Base-by-base conservation (phyloP, 164 flowering plant species). In the Pachysandra terminalis region DNA sequence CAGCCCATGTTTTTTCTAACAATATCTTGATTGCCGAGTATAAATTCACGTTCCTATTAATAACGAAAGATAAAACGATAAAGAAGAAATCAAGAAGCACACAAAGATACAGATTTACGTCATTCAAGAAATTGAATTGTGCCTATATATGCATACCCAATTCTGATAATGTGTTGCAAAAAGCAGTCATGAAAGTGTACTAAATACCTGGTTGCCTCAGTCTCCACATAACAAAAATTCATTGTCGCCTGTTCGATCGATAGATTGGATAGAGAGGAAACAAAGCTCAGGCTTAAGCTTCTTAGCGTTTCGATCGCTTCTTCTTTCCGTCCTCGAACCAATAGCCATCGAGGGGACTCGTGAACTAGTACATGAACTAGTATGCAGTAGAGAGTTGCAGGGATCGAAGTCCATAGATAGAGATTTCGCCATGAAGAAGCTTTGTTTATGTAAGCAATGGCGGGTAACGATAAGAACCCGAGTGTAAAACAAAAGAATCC, bases 311-410 rank as follows among this genome's bases (percentile, higher is more conserved):
- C 64, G 0, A 84, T 49, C 0, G 91, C 93, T 58, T 87, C 91
- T 45, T 81, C 84, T 51, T 72, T 70, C 0, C 80, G 73, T 0
- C 97, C 97, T 66, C 66, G 70, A 7, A 82, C 67, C 17, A 83
- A 77, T 4, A 91, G 87, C 96, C 97, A 90, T 53, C 90, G 73
- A 0, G 98, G 96, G 5, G 98, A 94, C 66, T 94, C 96, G 6
- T 45, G 64, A 10, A 84, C 86, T 0, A 74, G 58, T 22, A 84
- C 71, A 17, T 70, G 74, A 9, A 85, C 69, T 4, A 80, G 0
- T 0, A 78, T 2, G 17, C 79, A 81, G 67, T 91, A 88, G 3
- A 75, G 1, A 0, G 84, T 23, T 0, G 82, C 48, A 0, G 90
- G 90, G 0, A 75, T 5, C 0, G 94, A 85, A 0, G 87, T 83